A percentile compares a stretch with the other conserved stretches of the same genome.
These are phyloP conservation scores for Komagataella populi DNA, from an alignment of 805 yeast genomes.

Conservation along the genomic window DNA sequence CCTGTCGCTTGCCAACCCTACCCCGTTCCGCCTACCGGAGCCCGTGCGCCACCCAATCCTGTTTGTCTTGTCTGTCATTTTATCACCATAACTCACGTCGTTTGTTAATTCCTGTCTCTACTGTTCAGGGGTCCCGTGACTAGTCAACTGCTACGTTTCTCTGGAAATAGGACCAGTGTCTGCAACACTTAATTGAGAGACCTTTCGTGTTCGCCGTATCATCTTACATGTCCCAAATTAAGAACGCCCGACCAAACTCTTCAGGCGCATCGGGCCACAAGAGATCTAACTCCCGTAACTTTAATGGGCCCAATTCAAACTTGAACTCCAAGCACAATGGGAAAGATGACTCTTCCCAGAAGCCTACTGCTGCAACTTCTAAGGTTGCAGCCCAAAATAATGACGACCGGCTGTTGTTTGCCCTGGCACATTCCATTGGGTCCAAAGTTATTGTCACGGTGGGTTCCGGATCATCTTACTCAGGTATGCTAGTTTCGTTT, in stretches of 20 bases:
- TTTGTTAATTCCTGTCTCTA: neutral
- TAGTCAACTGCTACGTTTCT: neutral
- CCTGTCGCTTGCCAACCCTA: neutral
- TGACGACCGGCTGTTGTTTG: conserved; percentile 42
- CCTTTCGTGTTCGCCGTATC: neutral
- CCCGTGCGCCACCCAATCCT: neutral
- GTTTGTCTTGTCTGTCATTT: neutral
- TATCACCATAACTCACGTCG: neutral
- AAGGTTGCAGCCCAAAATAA: conserved; percentile 16
- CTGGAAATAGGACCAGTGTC: neutral
- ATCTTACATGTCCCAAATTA: neutral
- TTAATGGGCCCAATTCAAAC: neutral
- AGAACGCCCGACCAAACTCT: neutral
- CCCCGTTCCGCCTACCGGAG: neutral
- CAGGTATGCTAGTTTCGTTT: conserved; percentile 45
- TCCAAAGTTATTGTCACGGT: conserved; percentile 43
- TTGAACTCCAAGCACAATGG: neutral
- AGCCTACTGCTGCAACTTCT: neutral
- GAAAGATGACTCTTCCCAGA: neutral
- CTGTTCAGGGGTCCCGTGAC: neutral
- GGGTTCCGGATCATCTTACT: conserved; percentile 42
- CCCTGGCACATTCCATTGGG: conserved; percentile 49
- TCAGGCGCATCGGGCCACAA: neutral
- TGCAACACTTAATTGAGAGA: neutral
- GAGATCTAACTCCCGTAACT: neutral